Conservation (phyloP, 805 yeast genomes). For the Myxozyma mucilagina region DNA sequence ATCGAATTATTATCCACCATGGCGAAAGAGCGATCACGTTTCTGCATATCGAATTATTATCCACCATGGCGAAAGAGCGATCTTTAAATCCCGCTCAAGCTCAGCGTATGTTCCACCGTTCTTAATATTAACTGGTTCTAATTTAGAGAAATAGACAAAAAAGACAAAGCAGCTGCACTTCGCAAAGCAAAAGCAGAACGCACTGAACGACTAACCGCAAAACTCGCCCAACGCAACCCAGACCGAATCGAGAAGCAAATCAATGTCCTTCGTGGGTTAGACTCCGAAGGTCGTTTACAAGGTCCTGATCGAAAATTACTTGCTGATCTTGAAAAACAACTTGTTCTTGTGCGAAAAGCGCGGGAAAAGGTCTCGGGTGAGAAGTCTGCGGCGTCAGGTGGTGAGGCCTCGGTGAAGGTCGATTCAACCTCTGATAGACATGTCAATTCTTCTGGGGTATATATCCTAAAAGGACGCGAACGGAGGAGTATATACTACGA, state of each 20-base stretch:
- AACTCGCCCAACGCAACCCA: conserved; percentile 28
- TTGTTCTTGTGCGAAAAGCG: conserved; percentile 25
- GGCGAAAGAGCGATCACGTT: conserved; percentile 23
- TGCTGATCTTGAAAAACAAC: conserved; percentile 27
- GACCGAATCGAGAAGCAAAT: conserved; percentile 28
- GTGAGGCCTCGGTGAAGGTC: neutral
- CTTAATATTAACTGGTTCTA: neutral
- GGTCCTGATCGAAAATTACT: conserved; percentile 24
- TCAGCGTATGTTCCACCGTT: conserved; percentile 24
- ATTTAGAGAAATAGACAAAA: conserved; percentile 24
- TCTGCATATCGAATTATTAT: neutral
- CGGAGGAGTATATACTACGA: conserved; percentile 34
- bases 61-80: conserved; percentile 22
- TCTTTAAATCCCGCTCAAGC: conserved; percentile 32
- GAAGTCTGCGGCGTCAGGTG: neutral
- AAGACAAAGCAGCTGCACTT: conserved; percentile 31
- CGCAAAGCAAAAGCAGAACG: conserved; percentile 31
- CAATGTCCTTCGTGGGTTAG: conserved; percentile 14
- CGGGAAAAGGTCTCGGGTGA: conserved; percentile 7
- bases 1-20: neutral
- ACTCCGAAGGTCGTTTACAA: conserved; percentile 19
- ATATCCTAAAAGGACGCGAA: conserved; percentile 26
- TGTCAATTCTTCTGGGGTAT: conserved; percentile 22
- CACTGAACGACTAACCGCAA: conserved; percentile 24
- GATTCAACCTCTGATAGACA: conserved; percentile 13